phyloP scores from a whole-genome alignment of 805 yeast species.

The Dipodascopsis uninucleata region DNA sequence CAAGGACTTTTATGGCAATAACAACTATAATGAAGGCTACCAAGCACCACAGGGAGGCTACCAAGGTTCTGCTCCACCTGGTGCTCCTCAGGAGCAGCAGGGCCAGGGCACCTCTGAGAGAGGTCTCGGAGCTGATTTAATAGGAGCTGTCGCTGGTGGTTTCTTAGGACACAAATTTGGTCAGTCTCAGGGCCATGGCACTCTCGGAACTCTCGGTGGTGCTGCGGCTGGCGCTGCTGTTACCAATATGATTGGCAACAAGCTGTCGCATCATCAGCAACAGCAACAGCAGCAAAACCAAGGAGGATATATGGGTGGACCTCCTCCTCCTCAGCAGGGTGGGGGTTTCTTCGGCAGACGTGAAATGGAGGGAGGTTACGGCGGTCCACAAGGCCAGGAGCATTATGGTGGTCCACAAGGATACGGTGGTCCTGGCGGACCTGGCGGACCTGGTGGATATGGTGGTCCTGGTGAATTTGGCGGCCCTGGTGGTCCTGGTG shows the following conservation, averaged over 20 bases:
- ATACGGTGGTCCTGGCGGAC: constrained; percentile 1
- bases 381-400: background rate
- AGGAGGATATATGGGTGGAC: no score
- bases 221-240: constrained; percentile 22
- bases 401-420: background rate
- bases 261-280: constrained; percentile 1
- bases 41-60: no score
- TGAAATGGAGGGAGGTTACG: constrained; percentile 4
- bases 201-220: constrained; percentile 22
- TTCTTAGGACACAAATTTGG: constrained; percentile 23
- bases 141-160: constrained; percentile 22
- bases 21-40: no score
- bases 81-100: no score
- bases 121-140: constrained; percentile 18
- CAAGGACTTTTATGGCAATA: no score
- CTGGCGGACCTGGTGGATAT: constrained; percentile 13
- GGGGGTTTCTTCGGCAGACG: background rate
- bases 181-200: constrained; percentile 19
- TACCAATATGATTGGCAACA: constrained; percentile 8
- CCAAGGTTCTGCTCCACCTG: no score
- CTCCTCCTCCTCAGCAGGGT: no score
- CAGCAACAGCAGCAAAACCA: background rate
- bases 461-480: constrained; percentile 11
- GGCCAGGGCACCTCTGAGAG: no score
- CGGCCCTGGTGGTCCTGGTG: constrained; percentile 1